Conservation (phyloP, 257 asterid species). For the Fraxinus quadrangulata region DNA sequence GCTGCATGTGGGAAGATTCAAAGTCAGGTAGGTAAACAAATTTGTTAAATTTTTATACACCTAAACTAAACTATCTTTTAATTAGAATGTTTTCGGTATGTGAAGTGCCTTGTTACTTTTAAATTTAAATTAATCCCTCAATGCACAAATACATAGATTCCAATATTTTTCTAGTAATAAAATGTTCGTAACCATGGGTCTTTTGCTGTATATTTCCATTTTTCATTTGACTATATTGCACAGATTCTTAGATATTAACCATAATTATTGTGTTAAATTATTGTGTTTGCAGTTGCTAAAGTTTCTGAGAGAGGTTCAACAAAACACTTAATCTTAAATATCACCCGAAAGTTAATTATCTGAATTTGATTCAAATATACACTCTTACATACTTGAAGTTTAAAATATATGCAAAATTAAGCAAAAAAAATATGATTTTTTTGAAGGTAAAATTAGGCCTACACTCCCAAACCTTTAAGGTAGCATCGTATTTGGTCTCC, state of each 20-base stretch:
- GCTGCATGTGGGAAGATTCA: slow-evolving; percentile 93
- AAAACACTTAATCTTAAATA: background rate
- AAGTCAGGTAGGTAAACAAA: slow-evolving; percentile 67
- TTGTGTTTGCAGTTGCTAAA: background rate
- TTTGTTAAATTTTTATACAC: background rate
- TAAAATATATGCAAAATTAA: too few species aligned
- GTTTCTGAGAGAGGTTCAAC: background rate
- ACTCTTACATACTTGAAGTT: too few species aligned
- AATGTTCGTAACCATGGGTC: background rate
- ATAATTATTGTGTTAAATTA: background rate
- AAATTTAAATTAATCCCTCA: too few species aligned
- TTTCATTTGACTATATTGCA: background rate
- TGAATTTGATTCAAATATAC: background rate
- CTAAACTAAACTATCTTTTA: background rate
- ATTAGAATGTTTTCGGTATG: background rate
- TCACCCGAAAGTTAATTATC: background rate
- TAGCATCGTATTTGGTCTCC: too few species aligned
- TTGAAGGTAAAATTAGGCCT: too few species aligned
- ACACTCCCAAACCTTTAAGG: too few species aligned
- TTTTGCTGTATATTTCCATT: background rate
- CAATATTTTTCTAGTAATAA: background rate
- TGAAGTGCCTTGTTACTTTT: too few species aligned
- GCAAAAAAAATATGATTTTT: too few species aligned
- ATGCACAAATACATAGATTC: background rate
- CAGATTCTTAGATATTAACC: background rate